phyloP scores from a whole-genome alignment of 192 early-diverging fungal species.

The Coemansia sp. region DNA sequence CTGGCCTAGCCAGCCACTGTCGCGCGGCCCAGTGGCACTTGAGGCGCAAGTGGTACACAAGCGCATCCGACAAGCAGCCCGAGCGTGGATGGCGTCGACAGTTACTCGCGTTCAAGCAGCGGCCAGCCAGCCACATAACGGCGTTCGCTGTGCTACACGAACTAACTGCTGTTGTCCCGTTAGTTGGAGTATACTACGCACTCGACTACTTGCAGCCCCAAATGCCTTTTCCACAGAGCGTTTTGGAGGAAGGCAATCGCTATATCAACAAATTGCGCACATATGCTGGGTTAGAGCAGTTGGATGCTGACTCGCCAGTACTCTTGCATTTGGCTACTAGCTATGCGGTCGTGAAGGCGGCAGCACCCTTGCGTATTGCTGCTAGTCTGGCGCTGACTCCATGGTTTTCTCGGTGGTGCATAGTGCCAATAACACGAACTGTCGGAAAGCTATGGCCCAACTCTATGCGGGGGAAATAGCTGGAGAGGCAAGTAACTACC shows the following conservation, averaged over 20 bases:
- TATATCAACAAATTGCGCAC: conserved; percentile 63
- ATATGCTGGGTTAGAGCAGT: conserved; percentile 51
- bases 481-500: not conserved
- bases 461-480: not conserved
- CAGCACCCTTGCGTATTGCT: conserved; percentile 38
- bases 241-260: conserved; percentile 63
- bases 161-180: conserved; percentile 82
- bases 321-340: conserved; percentile 77
- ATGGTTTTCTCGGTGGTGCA: conserved; percentile 22
- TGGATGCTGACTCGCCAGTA: conserved; percentile 50
- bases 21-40: not conserved
- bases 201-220: conserved; percentile 60
- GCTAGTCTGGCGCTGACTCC: conserved; percentile 46
- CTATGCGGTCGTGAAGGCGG: conserved; percentile 84
- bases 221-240: conserved; percentile 70
- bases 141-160: conserved; percentile 88
- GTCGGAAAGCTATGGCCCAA: conserved; percentile 1
- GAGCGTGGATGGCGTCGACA: conserved; percentile 26
- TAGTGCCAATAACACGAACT: conserved; percentile 28
- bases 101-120: conserved; percentile 62
- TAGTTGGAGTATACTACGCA: conserved; percentile 73
- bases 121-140: conserved; percentile 70
- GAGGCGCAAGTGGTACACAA: not conserved
- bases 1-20: not conserved
- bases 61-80: not conserved